These are phyloP conservation scores for Hypoxylon rubiginosum DNA, from an alignment of 2,329 filamentous ascomycete genomes.

Conservation along the genomic window DNA sequence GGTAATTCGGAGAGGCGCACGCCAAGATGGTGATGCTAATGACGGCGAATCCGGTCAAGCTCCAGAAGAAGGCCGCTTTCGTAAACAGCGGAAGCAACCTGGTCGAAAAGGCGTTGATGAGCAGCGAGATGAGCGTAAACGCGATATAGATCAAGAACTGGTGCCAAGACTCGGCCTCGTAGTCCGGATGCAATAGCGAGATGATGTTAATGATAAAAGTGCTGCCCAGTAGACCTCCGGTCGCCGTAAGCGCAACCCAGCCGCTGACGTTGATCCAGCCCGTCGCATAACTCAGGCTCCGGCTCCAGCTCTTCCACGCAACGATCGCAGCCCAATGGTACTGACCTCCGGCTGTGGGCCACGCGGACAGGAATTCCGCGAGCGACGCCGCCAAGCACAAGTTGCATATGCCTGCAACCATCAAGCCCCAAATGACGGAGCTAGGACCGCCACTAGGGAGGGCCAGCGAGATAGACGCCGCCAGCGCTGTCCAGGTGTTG, in stretches of 20 bases:
- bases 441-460: slow-evolving; percentile 79
- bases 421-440: slow-evolving; percentile 79
- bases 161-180: slow-evolving; percentile 73
- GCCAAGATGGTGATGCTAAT: slow-evolving; percentile 78
- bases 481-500: slow-evolving; percentile 65
- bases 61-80: slow-evolving; percentile 79
- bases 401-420: slow-evolving; percentile 76
- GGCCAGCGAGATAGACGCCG: slow-evolving; percentile 61
- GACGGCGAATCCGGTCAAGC: slow-evolving; percentile 74
- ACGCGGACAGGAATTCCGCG: slow-evolving; percentile 78
- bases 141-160: slow-evolving; percentile 80
- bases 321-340: slow-evolving; percentile 81
- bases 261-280: slow-evolving; percentile 82
- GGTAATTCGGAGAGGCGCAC: slow-evolving; percentile 75
- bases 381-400: slow-evolving; percentile 76
- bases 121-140: slow-evolving; percentile 71
- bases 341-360: slow-evolving; percentile 70
- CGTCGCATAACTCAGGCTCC: slow-evolving; percentile 76
- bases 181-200: slow-evolving; percentile 69
- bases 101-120: slow-evolving; percentile 76
- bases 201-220: slow-evolving; percentile 76
- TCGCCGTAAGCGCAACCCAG: slow-evolving; percentile 78
- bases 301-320: slow-evolving; percentile 70
- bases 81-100: slow-evolving; percentile 74
- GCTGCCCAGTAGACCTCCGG: slow-evolving; percentile 75